Evolutionary conservation across 78 protist genomes (phyloP), one percentile per base, ranked within the genome.

Genomic region (Dictyostelium brefeldianum): DNA sequence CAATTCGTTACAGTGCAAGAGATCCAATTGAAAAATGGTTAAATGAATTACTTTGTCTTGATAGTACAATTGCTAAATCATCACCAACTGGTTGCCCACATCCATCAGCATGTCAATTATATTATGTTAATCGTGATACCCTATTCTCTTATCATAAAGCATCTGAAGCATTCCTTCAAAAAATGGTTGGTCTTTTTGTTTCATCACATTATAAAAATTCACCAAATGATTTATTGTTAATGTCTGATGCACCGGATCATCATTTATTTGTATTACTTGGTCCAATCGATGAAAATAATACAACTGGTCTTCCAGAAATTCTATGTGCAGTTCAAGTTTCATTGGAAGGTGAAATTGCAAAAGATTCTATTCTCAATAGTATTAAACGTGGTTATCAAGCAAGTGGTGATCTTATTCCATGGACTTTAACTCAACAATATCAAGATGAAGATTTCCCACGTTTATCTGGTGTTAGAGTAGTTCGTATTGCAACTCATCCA

Each of bases 221-320:
- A 25, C 99, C 99, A 18, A 98, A 99, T 95, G 99, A 99, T 93
- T 90, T 99, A n/a, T 99, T 97, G 75, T 94, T 99, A 20, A 41
- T 99, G 84, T 57, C 98, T 4, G 99, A 99, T 62, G 99, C 99
- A 2, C 99, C 99, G 0, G 97, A 99, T 27, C 99, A 99, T 56
- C 98, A 96, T 54, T 57, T 99, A 57, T 99, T 99, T 41, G 99
- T 97, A 36, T 90, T 99, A 7, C 95, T 98, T 50, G 99, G 98
- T 5, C 98, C 99, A 18, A 67, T 97, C 10, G 80, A 95, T 46
- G 94, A 75, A 11, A 46, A 36, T 14, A 17, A 25, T 17, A 36
- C 20, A 9, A 71, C 36, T 50, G 79, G 79, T 14, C 48, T 99
- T 3, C 99, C 99, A 15, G 99, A 98, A 41, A 65, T 99, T 25